Conservation (phyloP, 352 stramenopile genomes). For the Globisporangium spinosum region DNA sequence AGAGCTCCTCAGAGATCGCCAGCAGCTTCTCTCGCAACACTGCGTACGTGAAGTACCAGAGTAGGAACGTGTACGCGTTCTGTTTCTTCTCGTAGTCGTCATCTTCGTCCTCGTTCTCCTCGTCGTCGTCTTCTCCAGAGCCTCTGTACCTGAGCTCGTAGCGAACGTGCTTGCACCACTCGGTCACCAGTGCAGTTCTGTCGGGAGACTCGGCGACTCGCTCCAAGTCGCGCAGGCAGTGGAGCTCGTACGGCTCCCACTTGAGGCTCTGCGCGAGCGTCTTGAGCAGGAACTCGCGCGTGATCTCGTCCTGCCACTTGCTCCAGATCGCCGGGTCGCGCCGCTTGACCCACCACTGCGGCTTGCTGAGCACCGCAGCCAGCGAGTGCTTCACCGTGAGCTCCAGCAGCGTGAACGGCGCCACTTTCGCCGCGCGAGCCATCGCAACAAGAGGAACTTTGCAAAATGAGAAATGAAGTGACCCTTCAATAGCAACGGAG, state of each 20-base stretch:
- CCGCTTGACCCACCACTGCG: slow-evolving; percentile 18
- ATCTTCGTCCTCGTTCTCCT: not conserved
- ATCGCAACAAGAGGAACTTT: not conserved
- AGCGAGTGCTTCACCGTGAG: slow-evolving; percentile 7
- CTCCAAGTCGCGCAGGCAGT: slow-evolving; percentile 2
- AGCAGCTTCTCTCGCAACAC: not conserved
- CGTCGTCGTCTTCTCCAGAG: not conserved
- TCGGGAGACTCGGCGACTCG: not conserved
- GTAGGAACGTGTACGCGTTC: slow-evolving; percentile 6
- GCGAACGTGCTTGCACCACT: not conserved
- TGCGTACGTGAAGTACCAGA: slow-evolving; percentile 11
- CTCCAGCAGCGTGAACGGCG: slow-evolving; percentile 14
- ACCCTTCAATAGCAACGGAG: not conserved
- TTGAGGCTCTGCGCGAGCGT: slow-evolving; percentile 11
- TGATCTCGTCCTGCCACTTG: slow-evolving; percentile 12
- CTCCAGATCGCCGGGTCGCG: slow-evolving; percentile 9
- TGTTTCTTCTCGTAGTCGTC: not conserved
- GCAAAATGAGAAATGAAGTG: not conserved
- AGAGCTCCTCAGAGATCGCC: not conserved
- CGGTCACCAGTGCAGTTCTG: not conserved
- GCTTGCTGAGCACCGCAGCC: slow-evolving; percentile 6
- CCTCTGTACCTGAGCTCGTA: not conserved
- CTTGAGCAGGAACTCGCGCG: slow-evolving; percentile 13
- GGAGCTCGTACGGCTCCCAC: not conserved
- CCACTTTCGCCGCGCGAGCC: not conserved